A percentile compares a stretch with the other conserved stretches of the same genome.
These are phyloP conservation scores for Tilletia setariae DNA, from an alignment of 1,284 basidiomycete genomes.

Conservation along the genomic window DNA sequence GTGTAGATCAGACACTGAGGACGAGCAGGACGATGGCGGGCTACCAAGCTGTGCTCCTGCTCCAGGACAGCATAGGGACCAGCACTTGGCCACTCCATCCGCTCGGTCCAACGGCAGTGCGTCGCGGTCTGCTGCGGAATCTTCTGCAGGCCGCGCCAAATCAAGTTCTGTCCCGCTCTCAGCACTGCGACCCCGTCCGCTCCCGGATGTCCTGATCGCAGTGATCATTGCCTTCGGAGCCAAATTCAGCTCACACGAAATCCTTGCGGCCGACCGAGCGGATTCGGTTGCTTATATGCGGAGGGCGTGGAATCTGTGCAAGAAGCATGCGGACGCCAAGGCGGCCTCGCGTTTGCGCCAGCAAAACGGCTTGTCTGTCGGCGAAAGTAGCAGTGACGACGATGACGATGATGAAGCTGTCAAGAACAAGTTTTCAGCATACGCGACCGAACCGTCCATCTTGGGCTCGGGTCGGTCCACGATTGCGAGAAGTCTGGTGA, in stretches of 20 bases:
- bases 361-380: not conserved
- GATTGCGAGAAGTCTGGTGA: constrained; percentile 72
- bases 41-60: constrained; percentile 25
- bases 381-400: not conserved
- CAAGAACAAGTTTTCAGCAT: not conserved
- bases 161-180: not conserved
- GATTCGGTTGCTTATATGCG: constrained; percentile 58
- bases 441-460: constrained; percentile 8
- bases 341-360: not conserved
- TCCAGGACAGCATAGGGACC: constrained; percentile 23
- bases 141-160: not conserved
- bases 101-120: not conserved
- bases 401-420: not conserved
- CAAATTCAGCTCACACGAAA: constrained; percentile 81
- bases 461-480: constrained; percentile 64
- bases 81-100: not conserved
- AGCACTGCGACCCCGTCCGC: not conserved
- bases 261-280: constrained; percentile 72
- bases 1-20: constrained; percentile 3
- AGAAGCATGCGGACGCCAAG: not conserved
- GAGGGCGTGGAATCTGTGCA: constrained; percentile 21
- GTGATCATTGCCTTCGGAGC: constrained; percentile 88
- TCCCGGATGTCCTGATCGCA: constrained; percentile 72
- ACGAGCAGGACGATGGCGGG: constrained; percentile 15
- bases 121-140: not conserved